phyloP scores from a whole-genome alignment of 192 early-diverging fungal genomes.

The Backusella liffmaniae region DNA sequence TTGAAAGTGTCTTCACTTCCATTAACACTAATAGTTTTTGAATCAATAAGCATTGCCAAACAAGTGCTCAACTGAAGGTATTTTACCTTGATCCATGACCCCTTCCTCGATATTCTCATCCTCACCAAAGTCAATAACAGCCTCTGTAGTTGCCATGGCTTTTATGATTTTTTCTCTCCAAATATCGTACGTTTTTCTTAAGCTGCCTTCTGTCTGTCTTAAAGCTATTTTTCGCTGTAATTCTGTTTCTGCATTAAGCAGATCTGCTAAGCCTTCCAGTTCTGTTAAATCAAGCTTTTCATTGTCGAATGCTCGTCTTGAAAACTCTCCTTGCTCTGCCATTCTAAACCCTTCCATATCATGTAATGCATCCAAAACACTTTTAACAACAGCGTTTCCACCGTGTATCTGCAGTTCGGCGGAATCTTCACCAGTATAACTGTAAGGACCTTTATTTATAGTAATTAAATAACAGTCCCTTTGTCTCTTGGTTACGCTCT shows the following conservation, averaged over 20 bases:
- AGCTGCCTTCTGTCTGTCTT: slow-evolving; percentile 67
- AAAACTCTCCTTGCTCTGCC: slow-evolving; percentile 76
- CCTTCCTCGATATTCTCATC: slow-evolving; percentile 79
- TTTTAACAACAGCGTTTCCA: slow-evolving; percentile 63
- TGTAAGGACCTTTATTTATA: slow-evolving; percentile 48
- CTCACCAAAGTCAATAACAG: slow-evolving; percentile 77
- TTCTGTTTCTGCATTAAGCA: slow-evolving; percentile 80
- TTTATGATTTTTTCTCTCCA: slow-evolving; percentile 63
- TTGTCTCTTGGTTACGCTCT: not conserved
- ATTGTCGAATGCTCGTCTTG: slow-evolving; percentile 70
- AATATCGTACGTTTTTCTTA: slow-evolving; percentile 56
- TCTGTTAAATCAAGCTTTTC: slow-evolving; percentile 72
- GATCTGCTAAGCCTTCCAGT: slow-evolving; percentile 70
- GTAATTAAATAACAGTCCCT: not conserved
- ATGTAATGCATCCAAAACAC: slow-evolving; percentile 54
- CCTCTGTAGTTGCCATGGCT: slow-evolving; percentile 63
- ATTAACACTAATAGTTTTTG: not conserved
- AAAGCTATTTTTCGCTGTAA: slow-evolving; percentile 65
- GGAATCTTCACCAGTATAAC: slow-evolving; percentile 76
- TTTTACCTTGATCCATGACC: slow-evolving; percentile 51
- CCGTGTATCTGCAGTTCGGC: slow-evolving; percentile 78
- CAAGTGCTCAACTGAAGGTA: not conserved
- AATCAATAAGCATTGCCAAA: not conserved
- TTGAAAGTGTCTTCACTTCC: slow-evolving; percentile 4
- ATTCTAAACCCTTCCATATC: slow-evolving; percentile 50